phyloP scores from a whole-genome alignment of 2,329 filamentous ascomycete species.

The Aspergillus puulaauensis region DNA sequence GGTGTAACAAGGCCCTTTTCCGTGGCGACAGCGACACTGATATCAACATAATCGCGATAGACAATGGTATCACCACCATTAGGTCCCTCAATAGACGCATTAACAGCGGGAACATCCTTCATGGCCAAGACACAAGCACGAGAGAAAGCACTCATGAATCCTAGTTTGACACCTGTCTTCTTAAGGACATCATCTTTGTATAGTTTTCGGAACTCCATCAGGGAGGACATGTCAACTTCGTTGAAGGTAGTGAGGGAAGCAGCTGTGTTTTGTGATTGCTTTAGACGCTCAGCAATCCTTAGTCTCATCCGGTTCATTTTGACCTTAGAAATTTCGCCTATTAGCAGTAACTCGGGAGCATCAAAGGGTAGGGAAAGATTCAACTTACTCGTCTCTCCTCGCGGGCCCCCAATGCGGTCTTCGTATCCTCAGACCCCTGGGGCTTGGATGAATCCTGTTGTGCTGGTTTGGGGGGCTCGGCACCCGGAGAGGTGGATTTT shows the following conservation, averaged over 20 bases:
- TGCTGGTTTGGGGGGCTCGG: slow-evolving; percentile 17
- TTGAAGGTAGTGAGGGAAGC: slow-evolving; percentile 98
- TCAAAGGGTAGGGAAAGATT: slow-evolving; percentile 14
- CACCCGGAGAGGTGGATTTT: slow-evolving; percentile 44
- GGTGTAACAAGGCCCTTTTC: slow-evolving; percentile 97
- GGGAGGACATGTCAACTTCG: slow-evolving; percentile 96
- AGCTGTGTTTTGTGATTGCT: slow-evolving; percentile 98
- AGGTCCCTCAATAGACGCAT: slow-evolving; percentile 94
- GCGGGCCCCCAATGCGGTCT: slow-evolving; percentile 63
- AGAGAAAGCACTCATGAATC: slow-evolving; percentile 99
- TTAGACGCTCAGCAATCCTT: slow-evolving; percentile 93
- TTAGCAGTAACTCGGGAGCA: slow-evolving; percentile 5
- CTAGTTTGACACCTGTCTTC: slow-evolving; percentile 94
- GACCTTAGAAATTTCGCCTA: slow-evolving; percentile 56
- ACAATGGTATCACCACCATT: slow-evolving; percentile 96
- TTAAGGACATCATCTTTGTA: slow-evolving; percentile 97
- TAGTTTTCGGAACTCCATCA: slow-evolving; percentile 95
- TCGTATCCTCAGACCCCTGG: slow-evolving; percentile 19
- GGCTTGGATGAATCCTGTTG: slow-evolving; percentile 23
- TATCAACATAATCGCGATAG: slow-evolving; percentile 96
- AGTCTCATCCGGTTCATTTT: slow-evolving; percentile 99
- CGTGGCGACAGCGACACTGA: slow-evolving; percentile 94
- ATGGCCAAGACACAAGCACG: slow-evolving; percentile 87
- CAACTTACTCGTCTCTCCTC: slow-evolving; percentile 80
- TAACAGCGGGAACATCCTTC: slow-evolving; percentile 91